These are phyloP conservation scores for Hymenotorrendiella dingleyae DNA, from an alignment of 2,329 filamentous ascomycete species.

Conservation along the genomic window DNA sequence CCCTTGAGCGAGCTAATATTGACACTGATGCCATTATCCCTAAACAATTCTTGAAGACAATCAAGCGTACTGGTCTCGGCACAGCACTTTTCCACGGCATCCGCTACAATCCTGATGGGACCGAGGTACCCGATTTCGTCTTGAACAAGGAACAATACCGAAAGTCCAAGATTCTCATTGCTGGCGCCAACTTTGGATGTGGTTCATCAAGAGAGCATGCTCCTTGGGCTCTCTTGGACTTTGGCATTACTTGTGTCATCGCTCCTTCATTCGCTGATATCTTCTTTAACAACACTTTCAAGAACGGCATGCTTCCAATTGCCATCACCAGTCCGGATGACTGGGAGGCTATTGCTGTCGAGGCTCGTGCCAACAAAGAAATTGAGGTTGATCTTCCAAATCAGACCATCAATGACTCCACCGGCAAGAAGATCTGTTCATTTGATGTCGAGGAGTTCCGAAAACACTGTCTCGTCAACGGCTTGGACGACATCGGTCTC, in stretches of 20 bases:
- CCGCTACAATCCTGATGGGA: slow-evolving; percentile 68
- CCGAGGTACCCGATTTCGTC: slow-evolving; percentile 74
- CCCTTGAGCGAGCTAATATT: slow-evolving; percentile 81
- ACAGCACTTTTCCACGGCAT: slow-evolving; percentile 80
- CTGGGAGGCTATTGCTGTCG: slow-evolving; percentile 65
- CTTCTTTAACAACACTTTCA: slow-evolving; percentile 99
- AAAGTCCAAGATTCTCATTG: slow-evolving; percentile 81
- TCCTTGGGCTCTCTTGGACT: slow-evolving; percentile 93
- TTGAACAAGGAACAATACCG: slow-evolving; percentile 89
- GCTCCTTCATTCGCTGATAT: slow-evolving; percentile 89
- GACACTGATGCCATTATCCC: slow-evolving; percentile 99
- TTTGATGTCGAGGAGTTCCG: slow-evolving; percentile 93
- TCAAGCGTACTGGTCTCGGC: slow-evolving; percentile 93
- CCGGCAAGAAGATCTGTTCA: slow-evolving; percentile 65
- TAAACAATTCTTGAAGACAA: slow-evolving; percentile 98
- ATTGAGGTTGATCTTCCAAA: slow-evolving; percentile 84
- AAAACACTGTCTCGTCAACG: slow-evolving; percentile 90
- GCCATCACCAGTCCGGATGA: slow-evolving; percentile 60
- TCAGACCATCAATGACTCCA: slow-evolving; percentile 72
- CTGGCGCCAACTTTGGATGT: slow-evolving; percentile 92
- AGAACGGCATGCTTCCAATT: slow-evolving; percentile 97
- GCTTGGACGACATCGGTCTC: slow-evolving; percentile 90
- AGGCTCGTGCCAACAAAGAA: slow-evolving; percentile 74
- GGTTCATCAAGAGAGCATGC: slow-evolving; percentile 91
- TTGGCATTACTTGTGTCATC: slow-evolving; percentile 91